Conservation (phyloP, 305 asterid species). For the Rubia peregrina region DNA sequence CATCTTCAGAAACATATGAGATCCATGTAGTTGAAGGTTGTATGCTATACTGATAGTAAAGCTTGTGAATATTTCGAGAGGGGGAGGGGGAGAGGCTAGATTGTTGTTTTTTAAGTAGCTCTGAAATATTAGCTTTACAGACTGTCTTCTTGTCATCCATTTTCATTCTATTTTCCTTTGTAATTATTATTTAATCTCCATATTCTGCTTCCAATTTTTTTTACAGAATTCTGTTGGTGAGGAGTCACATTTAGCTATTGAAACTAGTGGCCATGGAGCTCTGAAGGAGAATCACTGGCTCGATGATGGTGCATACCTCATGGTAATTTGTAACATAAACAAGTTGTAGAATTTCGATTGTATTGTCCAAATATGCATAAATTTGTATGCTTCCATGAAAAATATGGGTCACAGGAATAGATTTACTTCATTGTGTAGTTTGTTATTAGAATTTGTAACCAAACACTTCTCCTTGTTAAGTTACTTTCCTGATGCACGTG, state of each 20-base stretch:
- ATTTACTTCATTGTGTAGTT: background rate
- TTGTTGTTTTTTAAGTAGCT: background rate
- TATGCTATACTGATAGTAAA: background rate
- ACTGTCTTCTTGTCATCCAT: background rate
- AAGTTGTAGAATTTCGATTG: background rate
- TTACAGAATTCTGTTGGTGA: constrained; percentile 75
- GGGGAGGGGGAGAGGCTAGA: background rate
- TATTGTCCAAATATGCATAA: background rate
- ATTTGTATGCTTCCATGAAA: constrained; percentile 1
- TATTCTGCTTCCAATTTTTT: constrained; percentile 6
- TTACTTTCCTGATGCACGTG: background rate
- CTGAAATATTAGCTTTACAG: background rate
- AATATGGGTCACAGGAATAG: background rate
- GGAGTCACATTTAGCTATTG: constrained; percentile 94
- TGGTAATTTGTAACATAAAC: constrained; percentile 46
- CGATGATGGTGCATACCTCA: constrained; percentile 97
- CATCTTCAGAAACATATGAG: background rate
- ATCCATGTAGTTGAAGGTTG: background rate
- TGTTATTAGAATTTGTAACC: background rate
- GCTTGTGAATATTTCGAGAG: background rate
- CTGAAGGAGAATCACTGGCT: constrained; percentile 99
- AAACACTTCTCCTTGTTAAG: background rate
- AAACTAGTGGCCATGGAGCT: constrained; percentile 99
- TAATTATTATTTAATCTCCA: constrained; percentile 1
- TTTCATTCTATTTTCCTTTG: background rate